phyloP scores from a whole-genome alignment of 257 asterid genomes.

The Ophiorrhiza pumila region DNA sequence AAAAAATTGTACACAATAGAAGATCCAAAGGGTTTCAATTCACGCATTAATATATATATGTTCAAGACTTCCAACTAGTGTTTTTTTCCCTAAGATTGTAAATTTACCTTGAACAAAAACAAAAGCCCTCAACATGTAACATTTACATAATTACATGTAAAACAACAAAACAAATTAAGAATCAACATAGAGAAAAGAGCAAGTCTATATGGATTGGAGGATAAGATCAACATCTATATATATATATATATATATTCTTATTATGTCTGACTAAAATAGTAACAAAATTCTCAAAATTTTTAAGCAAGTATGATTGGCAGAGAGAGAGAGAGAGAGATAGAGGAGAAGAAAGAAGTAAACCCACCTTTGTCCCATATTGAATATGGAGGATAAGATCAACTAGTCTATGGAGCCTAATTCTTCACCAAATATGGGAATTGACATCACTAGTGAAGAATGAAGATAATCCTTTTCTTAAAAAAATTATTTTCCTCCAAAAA shows the following conservation, averaged over 20 bases:
- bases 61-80: no score
- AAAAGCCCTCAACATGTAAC: no score
- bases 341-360: no score
- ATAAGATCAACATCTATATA: no score
- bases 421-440: conserved; percentile 24
- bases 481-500: background rate
- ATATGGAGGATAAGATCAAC: conserved; percentile 21
- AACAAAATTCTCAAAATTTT: background rate
- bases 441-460: conserved; percentile 24
- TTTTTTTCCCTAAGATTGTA: no score
- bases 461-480: background rate
- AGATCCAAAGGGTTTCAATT: no score
- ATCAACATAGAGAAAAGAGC: background rate
- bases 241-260: no score
- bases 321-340: background rate
- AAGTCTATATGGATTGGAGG: conserved; percentile 3
- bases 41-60: no score
- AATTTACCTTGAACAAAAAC: no score
- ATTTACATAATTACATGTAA: no score
- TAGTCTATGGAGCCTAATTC: conserved; percentile 13
- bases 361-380: background rate
- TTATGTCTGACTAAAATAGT: background rate
- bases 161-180: no score
- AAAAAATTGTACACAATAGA: no score
- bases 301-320: background rate